Percentiles rank a stretch among this genome's conserved stretches.
Evolutionary conservation across 768 basidiomycete genomes (phyloP).

Genomic region (Russula sp.): DNA sequence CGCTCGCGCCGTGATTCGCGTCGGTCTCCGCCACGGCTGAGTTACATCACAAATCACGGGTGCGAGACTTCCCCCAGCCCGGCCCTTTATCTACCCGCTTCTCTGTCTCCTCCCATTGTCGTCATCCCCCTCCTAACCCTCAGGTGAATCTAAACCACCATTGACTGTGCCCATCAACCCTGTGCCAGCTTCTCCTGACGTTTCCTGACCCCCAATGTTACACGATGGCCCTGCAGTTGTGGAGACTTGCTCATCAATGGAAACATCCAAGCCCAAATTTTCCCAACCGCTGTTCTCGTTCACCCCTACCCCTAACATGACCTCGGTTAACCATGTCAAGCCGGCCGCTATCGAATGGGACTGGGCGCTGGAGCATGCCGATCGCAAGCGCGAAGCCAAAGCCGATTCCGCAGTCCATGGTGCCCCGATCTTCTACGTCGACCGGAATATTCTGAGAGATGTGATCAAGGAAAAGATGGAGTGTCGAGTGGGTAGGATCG

Average conservation of each 20-base stretch:
- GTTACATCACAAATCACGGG: not conserved
- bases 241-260: conserved; percentile 10
- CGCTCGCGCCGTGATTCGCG: conserved; percentile 1
- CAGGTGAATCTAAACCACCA: not conserved
- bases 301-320: conserved; percentile 3
- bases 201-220: conserved; percentile 12
- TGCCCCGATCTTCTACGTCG: conserved; percentile 68
- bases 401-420: conserved; percentile 62
- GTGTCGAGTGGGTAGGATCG: conserved; percentile 63
- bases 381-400: conserved; percentile 60
- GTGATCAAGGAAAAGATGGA: conserved; percentile 71
- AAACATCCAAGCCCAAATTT: conserved; percentile 13
- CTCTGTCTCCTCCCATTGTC: not conserved
- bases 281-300: not conserved
- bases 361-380: conserved; percentile 70
- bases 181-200: not conserved
- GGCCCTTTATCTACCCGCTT: not conserved
- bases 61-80: not conserved
- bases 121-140: not conserved
- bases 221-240: conserved; percentile 22
- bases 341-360: conserved; percentile 54
- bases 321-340: not conserved
- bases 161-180: not conserved
- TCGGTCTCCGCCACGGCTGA: not conserved
- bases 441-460: conserved; percentile 70